Base-by-base conservation (phyloP, 768 basidiomycete genomes). In the Serendipita sp. region DNA sequence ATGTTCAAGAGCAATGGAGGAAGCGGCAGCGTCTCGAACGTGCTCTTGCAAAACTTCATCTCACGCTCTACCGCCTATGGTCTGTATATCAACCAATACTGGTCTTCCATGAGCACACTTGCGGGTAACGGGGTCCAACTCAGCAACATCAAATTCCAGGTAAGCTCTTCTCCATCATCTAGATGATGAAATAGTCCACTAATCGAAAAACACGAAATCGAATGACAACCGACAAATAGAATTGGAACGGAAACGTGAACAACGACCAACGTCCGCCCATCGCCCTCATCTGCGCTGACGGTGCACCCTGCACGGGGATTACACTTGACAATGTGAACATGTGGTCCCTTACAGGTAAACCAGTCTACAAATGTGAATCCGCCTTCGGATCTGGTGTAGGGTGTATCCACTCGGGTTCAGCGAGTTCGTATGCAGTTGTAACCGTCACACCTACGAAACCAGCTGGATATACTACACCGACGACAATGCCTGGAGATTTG, bases 41-140 rank as follows among this genome's bases (percentile, higher is more conserved):
- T 73, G 28, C 64, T 70, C 18, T 70, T 73, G 65, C 68, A 73
- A 64, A 68, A 70, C 65, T 73, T 73, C 68, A 65, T 72, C 36
- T 65, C 69, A 2, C 67, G 70, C 3, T 71, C 69, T 2, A 71
- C 72, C 5, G 72, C 72, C 16, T 73, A 73, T 63, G 72, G 71
- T 36, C 66, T 72, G 35, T 65, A 73, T 58, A 63, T 73, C 54
- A 69, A 73, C 65, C 68, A 70, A 56, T 72, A 69, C 62, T 73
- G 73, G 73, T 68, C 70, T 11, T 68, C 67, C 23, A 66, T 68
- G 44, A 65, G 67, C 10, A 66, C 68, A 34, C 68, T 64, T 44
- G 44, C 66, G 34, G 73, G 73, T 18, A 66, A 66, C 35, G 73
- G 73, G 41, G 72, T 73, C 2, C 60, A 67, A 64, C 67, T 72